Conservation (phyloP, 129 eudicot species). For the Flaveria trinervia region DNA sequence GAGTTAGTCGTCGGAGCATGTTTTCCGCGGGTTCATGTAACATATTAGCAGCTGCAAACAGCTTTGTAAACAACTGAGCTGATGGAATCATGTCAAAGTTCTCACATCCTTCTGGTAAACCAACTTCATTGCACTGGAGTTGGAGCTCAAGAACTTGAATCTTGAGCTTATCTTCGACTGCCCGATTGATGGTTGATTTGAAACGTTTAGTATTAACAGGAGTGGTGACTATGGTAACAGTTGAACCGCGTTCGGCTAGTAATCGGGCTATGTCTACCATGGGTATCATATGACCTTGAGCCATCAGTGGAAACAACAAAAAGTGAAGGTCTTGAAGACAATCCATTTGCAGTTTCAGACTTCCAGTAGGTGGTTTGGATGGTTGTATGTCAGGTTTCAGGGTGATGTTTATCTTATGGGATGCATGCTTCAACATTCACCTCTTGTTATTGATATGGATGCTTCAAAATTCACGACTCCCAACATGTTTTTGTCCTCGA, state of each 20-base stretch:
- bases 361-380: no score
- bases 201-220: conserved; percentile 41
- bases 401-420: no score
- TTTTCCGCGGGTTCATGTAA: conserved; percentile 37
- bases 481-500: no score
- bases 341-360: background rate
- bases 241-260: conserved; percentile 35
- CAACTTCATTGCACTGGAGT: conserved; percentile 43
- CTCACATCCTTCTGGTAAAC: conserved; percentile 56
- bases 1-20: conserved; percentile 19
- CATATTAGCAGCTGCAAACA: conserved; percentile 35
- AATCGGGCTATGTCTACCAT: conserved; percentile 48
- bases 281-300: conserved; percentile 44
- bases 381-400: no score
- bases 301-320: conserved; percentile 38
- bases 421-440: no score
- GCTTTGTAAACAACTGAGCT: background rate
- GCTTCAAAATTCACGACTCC: no score
- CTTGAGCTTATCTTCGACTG: conserved; percentile 31
- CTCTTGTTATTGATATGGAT: no score
- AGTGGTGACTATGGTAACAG: conserved; percentile 44
- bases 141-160: conserved; percentile 36
- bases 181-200: conserved; percentile 34
- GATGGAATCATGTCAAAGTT: conserved; percentile 48
- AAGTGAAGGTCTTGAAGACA: conserved; percentile 33